These are phyloP conservation scores for Rubus parviflorus DNA, from an alignment of 306 rosid species.

Conservation along the genomic window DNA sequence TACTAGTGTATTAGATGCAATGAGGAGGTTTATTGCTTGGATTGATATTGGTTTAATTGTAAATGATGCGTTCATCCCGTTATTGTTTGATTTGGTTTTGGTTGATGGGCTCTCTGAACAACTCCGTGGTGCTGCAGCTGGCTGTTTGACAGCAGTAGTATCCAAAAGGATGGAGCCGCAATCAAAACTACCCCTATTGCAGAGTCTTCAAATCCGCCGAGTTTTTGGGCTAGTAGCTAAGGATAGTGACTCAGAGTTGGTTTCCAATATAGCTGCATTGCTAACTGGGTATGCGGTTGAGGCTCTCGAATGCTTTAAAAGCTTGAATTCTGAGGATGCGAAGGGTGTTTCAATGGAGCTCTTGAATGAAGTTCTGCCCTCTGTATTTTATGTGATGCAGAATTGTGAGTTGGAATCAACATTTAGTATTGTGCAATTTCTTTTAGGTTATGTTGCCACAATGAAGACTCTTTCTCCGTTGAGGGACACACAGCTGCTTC, in stretches of 20 bases:
- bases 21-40: constrained; percentile 89
- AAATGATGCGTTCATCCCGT: constrained; percentile 74
- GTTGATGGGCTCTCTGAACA: constrained; percentile 61
- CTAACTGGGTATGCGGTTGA: constrained; percentile 82
- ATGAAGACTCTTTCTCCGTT: constrained; percentile 65
- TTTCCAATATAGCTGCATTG: constrained; percentile 64
- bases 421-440: constrained; percentile 80
- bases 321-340: constrained; percentile 67
- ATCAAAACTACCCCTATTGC: constrained; percentile 71
- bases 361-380: constrained; percentile 79
- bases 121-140: constrained; percentile 73
- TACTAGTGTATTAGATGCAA: constrained; percentile 64
- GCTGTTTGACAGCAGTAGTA: constrained; percentile 84
- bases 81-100: constrained; percentile 80
- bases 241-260: constrained; percentile 62
- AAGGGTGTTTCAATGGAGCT: constrained; percentile 70
- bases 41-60: constrained; percentile 83
- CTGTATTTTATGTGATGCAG: constrained; percentile 74
- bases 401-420: constrained; percentile 77
- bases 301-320: constrained; percentile 88
- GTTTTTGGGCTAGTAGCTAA: constrained; percentile 64
- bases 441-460: constrained; percentile 72
- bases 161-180: constrained; percentile 85
- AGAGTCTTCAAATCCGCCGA: constrained; percentile 69
- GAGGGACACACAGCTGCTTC: constrained; percentile 67